Percentiles rank a stretch among this genome's conserved stretches.
phyloP scores from a whole-genome alignment of 306 rosid species.

The Echinosophora koreensis region DNA sequence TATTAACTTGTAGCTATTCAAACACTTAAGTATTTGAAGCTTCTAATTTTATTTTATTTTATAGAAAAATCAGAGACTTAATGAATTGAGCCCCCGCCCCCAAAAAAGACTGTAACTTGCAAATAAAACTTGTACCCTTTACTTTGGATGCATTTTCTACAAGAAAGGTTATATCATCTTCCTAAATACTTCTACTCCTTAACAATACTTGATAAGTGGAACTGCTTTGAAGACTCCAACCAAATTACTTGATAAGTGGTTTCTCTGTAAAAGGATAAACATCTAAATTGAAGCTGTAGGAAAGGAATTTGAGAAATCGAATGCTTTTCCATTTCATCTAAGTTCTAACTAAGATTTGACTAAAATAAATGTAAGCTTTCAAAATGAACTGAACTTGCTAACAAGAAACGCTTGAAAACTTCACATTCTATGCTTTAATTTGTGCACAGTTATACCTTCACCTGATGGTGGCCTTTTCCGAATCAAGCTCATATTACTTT shows the following conservation, averaged over 20 bases:
- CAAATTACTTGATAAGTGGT: not conserved
- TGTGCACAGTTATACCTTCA: conserved; percentile 52
- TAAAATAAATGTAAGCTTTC: not conserved
- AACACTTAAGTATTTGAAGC: not conserved
- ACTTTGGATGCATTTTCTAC: too few relatives aligned
- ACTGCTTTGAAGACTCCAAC: not conserved
- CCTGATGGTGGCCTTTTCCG: conserved; percentile 58
- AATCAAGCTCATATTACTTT: conserved; percentile 35
- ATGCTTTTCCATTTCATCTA: not conserved
- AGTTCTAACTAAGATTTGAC: not conserved
- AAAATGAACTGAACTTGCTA: conserved; percentile 4
- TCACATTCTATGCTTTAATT: not conserved
- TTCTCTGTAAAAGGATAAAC: not conserved
- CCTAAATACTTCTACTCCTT: too few relatives aligned
- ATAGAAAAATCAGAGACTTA: not conserved
- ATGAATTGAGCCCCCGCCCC: not conserved
- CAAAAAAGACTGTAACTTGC: too few relatives aligned
- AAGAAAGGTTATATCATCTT: too few relatives aligned
- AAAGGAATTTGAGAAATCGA: not conserved
- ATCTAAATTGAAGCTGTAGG: not conserved
- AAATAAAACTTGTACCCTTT: too few relatives aligned
- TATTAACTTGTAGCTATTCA: not conserved
- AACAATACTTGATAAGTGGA: not conserved
- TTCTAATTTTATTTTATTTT: not conserved
- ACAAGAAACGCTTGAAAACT: not conserved